A percentile compares a stretch with the other conserved stretches of the same genome.
Conservation (phyloP, 192 early-diverging fungal species). For the Gamsiella multidivaricata region DNA sequence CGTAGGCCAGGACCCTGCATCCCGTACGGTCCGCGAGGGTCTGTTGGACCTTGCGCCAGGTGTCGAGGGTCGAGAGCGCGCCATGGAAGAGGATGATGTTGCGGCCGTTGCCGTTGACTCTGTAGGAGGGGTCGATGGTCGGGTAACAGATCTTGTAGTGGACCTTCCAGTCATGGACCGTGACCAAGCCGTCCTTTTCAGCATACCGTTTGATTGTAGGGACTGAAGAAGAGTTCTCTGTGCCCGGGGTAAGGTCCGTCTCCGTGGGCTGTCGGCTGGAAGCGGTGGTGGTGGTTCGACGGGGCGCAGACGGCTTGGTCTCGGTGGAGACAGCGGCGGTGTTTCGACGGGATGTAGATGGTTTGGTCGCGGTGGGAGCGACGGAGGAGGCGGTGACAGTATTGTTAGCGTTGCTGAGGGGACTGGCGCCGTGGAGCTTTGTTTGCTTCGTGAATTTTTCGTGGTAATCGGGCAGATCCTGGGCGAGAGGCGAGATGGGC, state of each 20-base stretch:
- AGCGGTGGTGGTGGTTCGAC: not conserved
- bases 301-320: not conserved
- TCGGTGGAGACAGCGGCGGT: not conserved
- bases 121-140: constrained; percentile 21
- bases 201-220: constrained; percentile 10
- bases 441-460: constrained; percentile 21
- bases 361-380: not conserved
- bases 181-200: constrained; percentile 22
- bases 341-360: not conserved
- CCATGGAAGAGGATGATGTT: constrained; percentile 47
- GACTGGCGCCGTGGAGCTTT: constrained; percentile 30
- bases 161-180: constrained; percentile 28
- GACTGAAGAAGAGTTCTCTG: not conserved
- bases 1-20: constrained; percentile 35
- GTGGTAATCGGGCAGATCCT: constrained; percentile 27
- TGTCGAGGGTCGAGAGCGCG: constrained; percentile 28
- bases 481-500: constrained; percentile 1
- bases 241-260: not conserved
- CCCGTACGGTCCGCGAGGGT: constrained; percentile 37
- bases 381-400: constrained; percentile 23
- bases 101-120: constrained; percentile 36
- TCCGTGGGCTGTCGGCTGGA: not conserved
- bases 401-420: constrained; percentile 26
- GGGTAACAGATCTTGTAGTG: constrained; percentile 39
- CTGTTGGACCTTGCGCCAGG: constrained; percentile 42